These are phyloP conservation scores for Mortierella sp. DNA, from an alignment of 371 early-diverging fungal species.

Conservation along the genomic window DNA sequence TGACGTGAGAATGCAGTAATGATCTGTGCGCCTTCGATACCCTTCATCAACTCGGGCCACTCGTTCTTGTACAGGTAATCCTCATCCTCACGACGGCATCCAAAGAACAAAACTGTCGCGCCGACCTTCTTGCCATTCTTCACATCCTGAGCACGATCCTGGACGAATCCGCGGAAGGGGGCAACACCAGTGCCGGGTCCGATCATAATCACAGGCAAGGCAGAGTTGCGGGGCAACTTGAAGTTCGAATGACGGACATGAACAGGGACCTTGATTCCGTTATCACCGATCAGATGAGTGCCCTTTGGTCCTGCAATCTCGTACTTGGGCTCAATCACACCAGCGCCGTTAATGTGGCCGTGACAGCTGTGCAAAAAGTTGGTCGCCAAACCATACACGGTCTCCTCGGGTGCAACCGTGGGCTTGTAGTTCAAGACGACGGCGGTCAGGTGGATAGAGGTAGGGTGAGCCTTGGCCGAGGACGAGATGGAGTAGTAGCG, in stretches of 20 bases:
- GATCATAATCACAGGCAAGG: conserved; percentile 93
- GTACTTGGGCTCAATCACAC: conserved; percentile 58
- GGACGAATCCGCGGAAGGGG: conserved; percentile 95
- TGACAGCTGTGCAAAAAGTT: conserved; percentile 74
- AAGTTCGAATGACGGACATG: conserved; percentile 91
- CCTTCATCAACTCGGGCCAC: conserved; percentile 74
- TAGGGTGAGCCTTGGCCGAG: conserved; percentile 77
- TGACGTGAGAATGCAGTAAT: conserved; percentile 90
- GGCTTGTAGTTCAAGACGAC: conserved; percentile 87
- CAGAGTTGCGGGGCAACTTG: conserved; percentile 83
- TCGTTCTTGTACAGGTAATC: conserved; percentile 93
- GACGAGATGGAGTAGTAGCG: conserved; percentile 97
- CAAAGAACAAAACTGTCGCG: conserved; percentile 90
- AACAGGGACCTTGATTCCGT: conserved; percentile 73
- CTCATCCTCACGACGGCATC: conserved; percentile 84
- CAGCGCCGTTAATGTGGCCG: conserved; percentile 33
- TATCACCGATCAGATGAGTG: conserved; percentile 40
- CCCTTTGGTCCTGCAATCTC: conserved; percentile 65
- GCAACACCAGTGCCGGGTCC: conserved; percentile 99
- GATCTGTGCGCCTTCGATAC: conserved; percentile 66
- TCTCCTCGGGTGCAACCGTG: conserved; percentile 57
- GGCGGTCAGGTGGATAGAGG: conserved; percentile 83
- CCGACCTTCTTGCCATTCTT: conserved; percentile 74
- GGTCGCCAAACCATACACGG: conserved; percentile 81
- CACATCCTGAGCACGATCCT: conserved; percentile 82